Evolutionary conservation across 345 rosid genomes (phyloP).

Genomic region (Angophora floribunda): DNA sequence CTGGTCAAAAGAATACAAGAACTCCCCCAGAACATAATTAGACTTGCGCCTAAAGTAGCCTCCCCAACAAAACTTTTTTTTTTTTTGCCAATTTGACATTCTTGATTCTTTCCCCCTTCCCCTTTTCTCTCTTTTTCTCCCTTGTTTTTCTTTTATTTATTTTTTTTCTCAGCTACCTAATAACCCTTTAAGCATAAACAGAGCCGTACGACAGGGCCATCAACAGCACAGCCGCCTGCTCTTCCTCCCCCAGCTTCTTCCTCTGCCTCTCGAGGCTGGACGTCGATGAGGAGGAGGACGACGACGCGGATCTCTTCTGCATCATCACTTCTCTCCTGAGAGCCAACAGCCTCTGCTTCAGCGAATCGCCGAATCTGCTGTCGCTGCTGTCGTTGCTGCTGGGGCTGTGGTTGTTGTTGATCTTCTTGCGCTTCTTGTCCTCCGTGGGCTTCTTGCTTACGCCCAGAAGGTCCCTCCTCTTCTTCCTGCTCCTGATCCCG

Average conservation of each 20-base stretch:
- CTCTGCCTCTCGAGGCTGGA: constrained; percentile 36
- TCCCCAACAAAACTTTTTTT: neutral
- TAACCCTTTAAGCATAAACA: constrained; percentile 32
- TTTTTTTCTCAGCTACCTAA: neutral
- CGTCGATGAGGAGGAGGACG: neutral
- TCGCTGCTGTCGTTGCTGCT: neutral
- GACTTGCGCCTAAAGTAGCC: neutral
- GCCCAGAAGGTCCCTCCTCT: constrained; percentile 46
- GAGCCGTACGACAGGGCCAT: constrained; percentile 89
- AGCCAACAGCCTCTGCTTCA: constrained; percentile 57
- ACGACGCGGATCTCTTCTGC: constrained; percentile 26
- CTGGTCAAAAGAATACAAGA: neutral
- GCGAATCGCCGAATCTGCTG: constrained; percentile 26
- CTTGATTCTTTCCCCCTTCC: neutral
- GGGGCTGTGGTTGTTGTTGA: neutral
- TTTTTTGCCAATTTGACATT: neutral
- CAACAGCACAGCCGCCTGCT: constrained; percentile 81
- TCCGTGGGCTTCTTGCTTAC: constrained; percentile 31
- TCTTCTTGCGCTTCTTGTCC: constrained; percentile 30
- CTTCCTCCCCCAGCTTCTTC: constrained; percentile 72
- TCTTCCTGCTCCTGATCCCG: constrained; percentile 95
- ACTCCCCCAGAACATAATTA: neutral
- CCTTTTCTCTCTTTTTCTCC: neutral
- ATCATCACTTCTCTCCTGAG: constrained; percentile 55
- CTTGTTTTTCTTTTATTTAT: neutral